Evolutionary conservation across 768 basidiomycete genomes (phyloP).

Genomic region (Leccinum imitatum): DNA sequence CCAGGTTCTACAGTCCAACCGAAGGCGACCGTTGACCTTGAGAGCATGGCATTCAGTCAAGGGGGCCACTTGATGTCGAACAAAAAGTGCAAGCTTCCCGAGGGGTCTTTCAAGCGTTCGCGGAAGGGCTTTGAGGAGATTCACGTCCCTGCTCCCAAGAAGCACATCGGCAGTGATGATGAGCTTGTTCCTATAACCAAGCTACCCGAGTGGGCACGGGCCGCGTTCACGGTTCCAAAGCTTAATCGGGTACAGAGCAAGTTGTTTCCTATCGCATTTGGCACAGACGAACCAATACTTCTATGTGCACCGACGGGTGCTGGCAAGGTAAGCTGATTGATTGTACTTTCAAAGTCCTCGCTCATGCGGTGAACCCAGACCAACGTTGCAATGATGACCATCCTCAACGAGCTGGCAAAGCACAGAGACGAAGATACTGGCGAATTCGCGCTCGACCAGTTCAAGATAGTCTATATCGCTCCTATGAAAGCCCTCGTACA

Average conservation of each 20-base stretch:
- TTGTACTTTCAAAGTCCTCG: background rate
- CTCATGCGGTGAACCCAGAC: slow-evolving; percentile 41
- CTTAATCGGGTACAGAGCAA: slow-evolving; percentile 71
- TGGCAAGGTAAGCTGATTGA: slow-evolving; percentile 73
- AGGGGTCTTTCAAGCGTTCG: slow-evolving; percentile 95
- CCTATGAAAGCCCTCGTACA: slow-evolving; percentile 99
- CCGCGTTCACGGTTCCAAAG: slow-evolving; percentile 78
- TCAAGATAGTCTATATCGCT: slow-evolving; percentile 97
- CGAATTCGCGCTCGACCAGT: slow-evolving; percentile 77
- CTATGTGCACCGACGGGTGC: slow-evolving; percentile 98
- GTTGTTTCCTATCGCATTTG: slow-evolving; percentile 70
- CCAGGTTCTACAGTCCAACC: slow-evolving; percentile 88
- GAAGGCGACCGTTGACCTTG: slow-evolving; percentile 82
- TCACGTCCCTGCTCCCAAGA: slow-evolving; percentile 91
- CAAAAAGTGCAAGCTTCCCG: slow-evolving; percentile 96
- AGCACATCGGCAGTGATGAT: slow-evolving; percentile 57
- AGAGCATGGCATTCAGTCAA: slow-evolving; percentile 93
- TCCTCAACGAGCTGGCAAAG: slow-evolving; percentile 82
- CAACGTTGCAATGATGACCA: slow-evolving; percentile 80
- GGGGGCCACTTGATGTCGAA: slow-evolving; percentile 98
- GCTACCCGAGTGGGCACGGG: slow-evolving; percentile 83
- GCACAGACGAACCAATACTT: slow-evolving; percentile 63
- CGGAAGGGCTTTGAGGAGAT: slow-evolving; percentile 99
- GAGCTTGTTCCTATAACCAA: slow-evolving; percentile 71
- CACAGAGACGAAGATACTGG: slow-evolving; percentile 83